Evolutionary conservation across 352 stramenopile genomes (phyloP).

Genomic region (Phytophthora meadii): DNA sequence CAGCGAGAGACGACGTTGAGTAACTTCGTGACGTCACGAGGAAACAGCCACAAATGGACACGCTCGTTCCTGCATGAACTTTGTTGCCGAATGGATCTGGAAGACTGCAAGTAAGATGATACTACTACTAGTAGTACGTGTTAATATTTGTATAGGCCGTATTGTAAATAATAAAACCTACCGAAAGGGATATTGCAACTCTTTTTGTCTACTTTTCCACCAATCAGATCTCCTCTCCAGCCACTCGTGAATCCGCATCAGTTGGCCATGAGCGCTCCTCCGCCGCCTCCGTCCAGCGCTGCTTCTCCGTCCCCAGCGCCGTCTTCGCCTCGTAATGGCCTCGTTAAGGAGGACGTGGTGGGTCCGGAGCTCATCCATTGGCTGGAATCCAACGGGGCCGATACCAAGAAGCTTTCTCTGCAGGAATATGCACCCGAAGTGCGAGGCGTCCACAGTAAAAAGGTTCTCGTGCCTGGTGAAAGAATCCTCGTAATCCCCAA

Average conservation of each 20-base stretch:
- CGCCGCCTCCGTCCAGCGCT: slow-evolving; percentile 18
- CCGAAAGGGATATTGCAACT: too few relatives aligned
- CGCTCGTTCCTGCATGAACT: slow-evolving; percentile 53
- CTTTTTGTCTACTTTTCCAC: background rate
- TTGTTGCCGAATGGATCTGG: slow-evolving; percentile 47
- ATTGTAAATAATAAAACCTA: too few relatives aligned
- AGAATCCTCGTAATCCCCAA: slow-evolving; percentile 93
- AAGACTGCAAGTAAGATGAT: slow-evolving; percentile 21
- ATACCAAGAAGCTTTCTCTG: slow-evolving; percentile 80
- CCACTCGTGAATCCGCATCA: slow-evolving; percentile 1
- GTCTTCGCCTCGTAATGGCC: slow-evolving; percentile 16
- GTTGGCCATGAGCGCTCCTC: slow-evolving; percentile 44
- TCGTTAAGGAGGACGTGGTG: slow-evolving; percentile 46
- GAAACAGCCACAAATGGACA: slow-evolving; percentile 43
- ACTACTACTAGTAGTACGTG: too few relatives aligned
- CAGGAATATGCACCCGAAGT: slow-evolving; percentile 93
- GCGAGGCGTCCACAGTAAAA: slow-evolving; percentile 91
- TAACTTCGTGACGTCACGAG: slow-evolving; percentile 40
- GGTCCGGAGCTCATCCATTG: slow-evolving; percentile 78
- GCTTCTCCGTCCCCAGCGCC: background rate
- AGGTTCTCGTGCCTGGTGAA: slow-evolving; percentile 87
- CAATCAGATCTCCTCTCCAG: background rate
- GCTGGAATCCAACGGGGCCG: slow-evolving; percentile 74
- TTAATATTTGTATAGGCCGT: too few relatives aligned
- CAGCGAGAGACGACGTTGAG: slow-evolving; percentile 33